Percentiles rank a stretch among this genome's conserved stretches.
Conservation (phyloP, 2,329 filamentous ascomycete species). For the Fusarium scirpi region DNA sequence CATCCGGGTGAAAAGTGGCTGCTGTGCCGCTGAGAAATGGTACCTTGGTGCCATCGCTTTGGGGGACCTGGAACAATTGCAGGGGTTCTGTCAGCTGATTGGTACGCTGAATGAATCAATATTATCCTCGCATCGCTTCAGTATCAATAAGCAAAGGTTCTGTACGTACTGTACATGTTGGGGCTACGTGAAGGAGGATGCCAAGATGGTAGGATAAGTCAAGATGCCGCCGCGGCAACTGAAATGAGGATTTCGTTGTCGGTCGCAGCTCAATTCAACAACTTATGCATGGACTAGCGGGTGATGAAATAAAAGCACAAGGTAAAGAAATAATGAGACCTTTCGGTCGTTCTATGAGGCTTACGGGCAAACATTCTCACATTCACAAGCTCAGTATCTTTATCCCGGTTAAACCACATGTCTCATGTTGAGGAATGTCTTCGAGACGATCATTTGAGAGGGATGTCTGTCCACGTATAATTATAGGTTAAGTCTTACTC, state of each 20-base stretch:
- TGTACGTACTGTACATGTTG: neutral
- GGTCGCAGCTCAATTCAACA: neutral
- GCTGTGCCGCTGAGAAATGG: slow-evolving; percentile 10
- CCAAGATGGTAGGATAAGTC: neutral
- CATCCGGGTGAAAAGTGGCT: slow-evolving; percentile 8
- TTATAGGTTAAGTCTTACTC: neutral
- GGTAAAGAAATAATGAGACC: neutral
- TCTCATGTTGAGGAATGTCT: neutral
- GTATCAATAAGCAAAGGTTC: neutral
- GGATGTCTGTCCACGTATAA: neutral
- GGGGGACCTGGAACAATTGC: slow-evolving; percentile 20
- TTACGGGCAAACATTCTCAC: neutral
- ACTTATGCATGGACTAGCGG: neutral
- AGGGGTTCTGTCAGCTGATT: slow-evolving; percentile 30
- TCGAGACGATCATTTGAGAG: neutral
- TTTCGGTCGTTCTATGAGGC: neutral
- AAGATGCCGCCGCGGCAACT: neutral
- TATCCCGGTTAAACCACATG: neutral
- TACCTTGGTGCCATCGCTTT: slow-evolving; percentile 15
- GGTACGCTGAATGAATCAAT: slow-evolving; percentile 6
- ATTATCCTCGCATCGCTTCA: neutral
- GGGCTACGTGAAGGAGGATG: neutral
- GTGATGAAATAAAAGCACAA: neutral
- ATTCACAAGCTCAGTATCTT: neutral
- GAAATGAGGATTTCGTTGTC: neutral